Evolutionary conservation across 176 grass and related monocot species (phyloP), one percentile per base, ranked within the genome.

Genomic region (Canna indica): DNA sequence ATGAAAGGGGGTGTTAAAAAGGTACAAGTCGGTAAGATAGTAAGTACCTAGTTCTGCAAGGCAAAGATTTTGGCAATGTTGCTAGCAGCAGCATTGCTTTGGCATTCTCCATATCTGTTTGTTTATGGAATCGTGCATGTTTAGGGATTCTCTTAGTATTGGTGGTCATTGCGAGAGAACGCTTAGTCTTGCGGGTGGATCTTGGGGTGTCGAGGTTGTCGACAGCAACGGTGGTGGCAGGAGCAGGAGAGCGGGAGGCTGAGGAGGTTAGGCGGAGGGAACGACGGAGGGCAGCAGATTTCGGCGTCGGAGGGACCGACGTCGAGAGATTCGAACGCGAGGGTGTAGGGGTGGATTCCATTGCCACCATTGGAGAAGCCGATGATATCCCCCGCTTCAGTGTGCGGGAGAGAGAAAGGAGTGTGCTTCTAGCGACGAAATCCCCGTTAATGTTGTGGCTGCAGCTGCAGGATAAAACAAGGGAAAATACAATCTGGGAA

Each of bases 1-100:
- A 59, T 13, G 71, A 68, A 69, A 71, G 24, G 9, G 29, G 20
- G 5, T 16, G n/a, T n/a, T n/a, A n/a, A 77, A 65, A 32, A 38
- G 5, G 9, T 8, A 46, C 35, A 36, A 83, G 72, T 25, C 14
- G 56, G 52, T 66, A 83, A 64, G 45, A 58, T 67, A 15, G 48
- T 45, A 52, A 80, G 67, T 91, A 97, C 94, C 87, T 97, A 69
- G 85, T 90, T 76, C 94, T 97, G 84, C 94, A 97, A 87, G 89
- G 84, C 71, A 87, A 87, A 72, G 89, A 92, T 59, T 82, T 85
- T 28, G 88, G 93, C 81, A 91, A 85, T 81, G 84, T 89, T 70
- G 88, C 93, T 74, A 97, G 47, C 75, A 91, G 80, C 70, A 97
- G 68, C 10, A 84, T 86, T 68, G 86, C 88, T 79, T 91, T 91